phyloP scores from a whole-genome alignment of 306 rosid genomes.

The Inga leiocalycina region DNA sequence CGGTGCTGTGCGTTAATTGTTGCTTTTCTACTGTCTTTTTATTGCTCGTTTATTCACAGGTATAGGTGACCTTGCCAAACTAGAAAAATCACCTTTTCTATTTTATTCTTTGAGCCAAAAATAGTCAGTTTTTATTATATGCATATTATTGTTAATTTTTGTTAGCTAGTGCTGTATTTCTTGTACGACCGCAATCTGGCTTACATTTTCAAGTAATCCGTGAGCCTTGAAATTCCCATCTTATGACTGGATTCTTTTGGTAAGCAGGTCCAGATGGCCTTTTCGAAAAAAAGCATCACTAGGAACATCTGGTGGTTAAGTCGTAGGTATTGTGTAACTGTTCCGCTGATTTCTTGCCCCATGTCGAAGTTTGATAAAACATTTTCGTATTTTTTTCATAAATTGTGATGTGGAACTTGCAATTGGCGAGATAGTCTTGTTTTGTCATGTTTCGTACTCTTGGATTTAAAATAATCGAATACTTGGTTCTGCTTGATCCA shows the following conservation, averaged over 20 bases:
- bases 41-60: not conserved
- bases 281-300: slow-evolving; percentile 49
- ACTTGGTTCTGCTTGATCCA: not conserved
- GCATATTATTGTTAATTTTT: slow-evolving; percentile 7
- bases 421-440: slow-evolving; percentile 24
- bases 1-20: too few species aligned
- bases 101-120: not conserved
- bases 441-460: slow-evolving; percentile 2
- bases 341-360: not conserved
- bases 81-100: not conserved
- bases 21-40: too few species aligned
- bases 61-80: not conserved
- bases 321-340: slow-evolving; percentile 7
- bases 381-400: slow-evolving; percentile 24
- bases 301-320: slow-evolving; percentile 35
- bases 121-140: not conserved
- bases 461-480: slow-evolving; percentile 33
- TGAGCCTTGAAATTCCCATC: slow-evolving; percentile 11
- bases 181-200: not conserved
- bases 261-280: slow-evolving; percentile 57
- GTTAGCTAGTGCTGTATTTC: not conserved
- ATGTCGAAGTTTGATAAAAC: slow-evolving; percentile 22
- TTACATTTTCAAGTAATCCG: slow-evolving; percentile 19
- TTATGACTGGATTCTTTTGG: slow-evolving; percentile 33
- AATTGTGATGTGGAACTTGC: slow-evolving; percentile 31